Conservation (phyloP, 495 filamentous ascomycete genomes). For the Penicillium fimorum region DNA sequence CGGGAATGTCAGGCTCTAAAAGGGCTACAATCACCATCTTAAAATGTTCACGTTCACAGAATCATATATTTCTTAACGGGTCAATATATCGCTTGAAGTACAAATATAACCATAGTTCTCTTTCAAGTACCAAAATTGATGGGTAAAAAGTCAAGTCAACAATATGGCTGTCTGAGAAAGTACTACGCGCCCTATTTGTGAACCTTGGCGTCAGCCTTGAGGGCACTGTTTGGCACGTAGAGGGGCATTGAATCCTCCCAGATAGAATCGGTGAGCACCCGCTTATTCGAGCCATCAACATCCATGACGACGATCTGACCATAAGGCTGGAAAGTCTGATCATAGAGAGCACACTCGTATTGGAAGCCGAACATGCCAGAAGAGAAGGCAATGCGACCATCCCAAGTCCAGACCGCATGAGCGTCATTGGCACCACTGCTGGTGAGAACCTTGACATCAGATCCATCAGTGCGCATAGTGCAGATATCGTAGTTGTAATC, state of each 20-base stretch:
- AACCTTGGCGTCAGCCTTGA: neutral
- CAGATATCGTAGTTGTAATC: constrained; percentile 37
- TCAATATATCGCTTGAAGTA: neutral
- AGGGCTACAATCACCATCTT: neutral
- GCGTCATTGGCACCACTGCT: constrained; percentile 40
- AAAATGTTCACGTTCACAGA: neutral
- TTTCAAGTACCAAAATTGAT: neutral
- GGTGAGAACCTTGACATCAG: constrained; percentile 32
- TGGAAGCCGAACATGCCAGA: constrained; percentile 37
- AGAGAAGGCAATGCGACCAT: constrained; percentile 34
- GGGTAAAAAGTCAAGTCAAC: neutral
- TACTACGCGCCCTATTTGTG: neutral
- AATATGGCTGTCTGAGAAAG: neutral
- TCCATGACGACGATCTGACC: constrained; percentile 38
- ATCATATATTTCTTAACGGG: neutral
- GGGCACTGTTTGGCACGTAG: constrained; percentile 8
- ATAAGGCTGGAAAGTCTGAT: constrained; percentile 38
- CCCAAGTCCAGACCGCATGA: constrained; percentile 40
- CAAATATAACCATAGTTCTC: neutral
- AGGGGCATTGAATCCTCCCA: constrained; percentile 40
- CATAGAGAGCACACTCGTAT: constrained; percentile 33
- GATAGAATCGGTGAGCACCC: constrained; percentile 29
- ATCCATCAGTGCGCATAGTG: constrained; percentile 40
- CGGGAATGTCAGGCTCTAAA: neutral
- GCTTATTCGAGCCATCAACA: constrained; percentile 32